Conservation (phyloP, 164 flowering plant species). For the Vitis cinerea region DNA sequence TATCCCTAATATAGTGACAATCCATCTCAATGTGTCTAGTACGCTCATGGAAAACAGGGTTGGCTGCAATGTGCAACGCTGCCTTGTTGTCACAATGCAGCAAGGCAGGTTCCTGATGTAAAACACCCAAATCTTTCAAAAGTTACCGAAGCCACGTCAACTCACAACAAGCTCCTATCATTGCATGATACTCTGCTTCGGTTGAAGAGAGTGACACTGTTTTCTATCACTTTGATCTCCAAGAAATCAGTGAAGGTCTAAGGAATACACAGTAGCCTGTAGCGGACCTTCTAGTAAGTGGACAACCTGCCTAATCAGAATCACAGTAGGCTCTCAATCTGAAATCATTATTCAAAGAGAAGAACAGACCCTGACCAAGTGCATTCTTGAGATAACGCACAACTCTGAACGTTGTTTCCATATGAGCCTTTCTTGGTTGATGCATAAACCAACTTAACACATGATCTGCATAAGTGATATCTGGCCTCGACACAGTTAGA, state of each 20-base stretch:
- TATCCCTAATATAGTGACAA: background rate
- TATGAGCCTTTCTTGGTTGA: background rate
- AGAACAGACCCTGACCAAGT: background rate
- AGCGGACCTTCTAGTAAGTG: background rate
- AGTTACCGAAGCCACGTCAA: background rate
- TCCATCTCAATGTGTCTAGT: slow-evolving; percentile 3
- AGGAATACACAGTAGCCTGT: background rate
- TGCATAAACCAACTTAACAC: background rate
- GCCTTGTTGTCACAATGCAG: slow-evolving; percentile 1
- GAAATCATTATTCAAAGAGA: background rate
- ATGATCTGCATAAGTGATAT: background rate
- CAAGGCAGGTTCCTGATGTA: background rate
- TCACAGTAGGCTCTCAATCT: background rate
- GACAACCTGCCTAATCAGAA: background rate
- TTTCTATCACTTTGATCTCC: background rate
- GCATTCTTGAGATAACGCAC: background rate
- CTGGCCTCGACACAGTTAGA: slow-evolving; percentile 1
- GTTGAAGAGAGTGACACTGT: background rate
- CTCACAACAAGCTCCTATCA: background rate
- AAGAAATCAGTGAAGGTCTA: background rate
- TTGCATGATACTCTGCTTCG: background rate
- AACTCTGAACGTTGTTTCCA: background rate
- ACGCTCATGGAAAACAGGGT: background rate
- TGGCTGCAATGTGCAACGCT: background rate
- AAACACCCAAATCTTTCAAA: background rate